Conservation (phyloP, 306 rosid species). For the Vigna angularis region DNA sequence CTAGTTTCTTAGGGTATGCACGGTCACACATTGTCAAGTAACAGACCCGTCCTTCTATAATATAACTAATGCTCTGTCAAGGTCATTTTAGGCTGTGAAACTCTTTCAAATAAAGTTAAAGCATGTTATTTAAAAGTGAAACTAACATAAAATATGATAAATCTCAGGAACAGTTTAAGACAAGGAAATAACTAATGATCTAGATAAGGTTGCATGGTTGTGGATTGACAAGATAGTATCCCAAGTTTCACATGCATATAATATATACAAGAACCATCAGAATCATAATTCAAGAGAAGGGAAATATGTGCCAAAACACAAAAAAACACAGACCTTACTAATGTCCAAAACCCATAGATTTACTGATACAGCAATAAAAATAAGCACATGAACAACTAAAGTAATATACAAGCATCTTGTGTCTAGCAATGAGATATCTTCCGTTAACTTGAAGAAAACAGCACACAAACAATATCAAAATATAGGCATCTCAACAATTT, state of each 20-base stretch:
- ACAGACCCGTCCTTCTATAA: slow-evolving; percentile 96
- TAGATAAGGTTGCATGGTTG: slow-evolving; percentile 12
- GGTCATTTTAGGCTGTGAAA: slow-evolving; percentile 49
- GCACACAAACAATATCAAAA: slow-evolving; percentile 21
- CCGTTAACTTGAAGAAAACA: slow-evolving; percentile 1
- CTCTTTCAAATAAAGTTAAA: slow-evolving; percentile 32
- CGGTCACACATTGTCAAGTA: slow-evolving; percentile 99
- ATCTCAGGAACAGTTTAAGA: slow-evolving; percentile 18
- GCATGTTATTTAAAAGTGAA: neutral
- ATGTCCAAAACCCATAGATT: slow-evolving; percentile 8
- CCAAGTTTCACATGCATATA: slow-evolving; percentile 23
- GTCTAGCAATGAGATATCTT: neutral
- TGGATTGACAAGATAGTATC: slow-evolving; percentile 8
- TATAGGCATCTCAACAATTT: slow-evolving; percentile 18
- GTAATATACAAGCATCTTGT: slow-evolving; percentile 8
- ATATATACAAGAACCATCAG: slow-evolving; percentile 31
- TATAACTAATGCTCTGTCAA: slow-evolving; percentile 77
- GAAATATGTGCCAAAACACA: slow-evolving; percentile 16
- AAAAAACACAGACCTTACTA: slow-evolving; percentile 4
- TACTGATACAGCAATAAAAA: neutral
- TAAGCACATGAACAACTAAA: slow-evolving; percentile 17
- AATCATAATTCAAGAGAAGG: slow-evolving; percentile 23
- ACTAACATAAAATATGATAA: slow-evolving; percentile 8
- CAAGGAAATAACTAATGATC: slow-evolving; percentile 22
- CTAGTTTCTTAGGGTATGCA: slow-evolving; percentile 98